Percentiles rank a stretch among this genome's conserved stretches.
phyloP scores from a whole-genome alignment of 306 rosid species.

The Casuarina cunninghamiana region DNA sequence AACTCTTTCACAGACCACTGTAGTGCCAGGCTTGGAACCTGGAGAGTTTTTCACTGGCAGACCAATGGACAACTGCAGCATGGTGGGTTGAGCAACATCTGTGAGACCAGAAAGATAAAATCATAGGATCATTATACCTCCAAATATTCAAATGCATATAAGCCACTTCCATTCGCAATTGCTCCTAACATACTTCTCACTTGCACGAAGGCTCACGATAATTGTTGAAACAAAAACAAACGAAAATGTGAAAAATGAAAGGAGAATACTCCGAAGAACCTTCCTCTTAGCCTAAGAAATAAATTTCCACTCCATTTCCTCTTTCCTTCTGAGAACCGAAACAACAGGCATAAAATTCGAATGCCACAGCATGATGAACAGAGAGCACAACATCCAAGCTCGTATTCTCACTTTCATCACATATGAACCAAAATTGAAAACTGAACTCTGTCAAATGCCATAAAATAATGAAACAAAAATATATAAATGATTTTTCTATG shows the following conservation, averaged over 20 bases:
- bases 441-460: background rate
- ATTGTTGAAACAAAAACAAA: background rate
- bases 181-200: background rate
- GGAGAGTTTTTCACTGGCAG: slow-evolving; percentile 61
- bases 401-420: background rate
- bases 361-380: background rate
- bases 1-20: slow-evolving; percentile 66
- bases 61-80: slow-evolving; percentile 57
- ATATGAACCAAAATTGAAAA: background rate
- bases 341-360: background rate
- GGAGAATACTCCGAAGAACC: background rate
- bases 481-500: background rate
- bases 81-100: slow-evolving; percentile 50
- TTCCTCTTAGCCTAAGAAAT: background rate
- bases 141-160: background rate
- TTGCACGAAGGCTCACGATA: background rate
- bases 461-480: background rate
- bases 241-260: background rate
- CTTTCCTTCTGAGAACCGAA: background rate
- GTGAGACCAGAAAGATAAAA: slow-evolving; percentile 24
- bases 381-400: background rate
- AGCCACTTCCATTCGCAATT: slow-evolving; percentile 8
- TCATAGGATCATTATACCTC: background rate
- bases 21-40: slow-evolving; percentile 60
- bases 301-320: slow-evolving; percentile 8